Percentiles rank a stretch among this genome's conserved stretches.
Evolutionary conservation across 176 grass and related monocot genomes (phyloP).

Genomic region (Panicum miliaceum): DNA sequence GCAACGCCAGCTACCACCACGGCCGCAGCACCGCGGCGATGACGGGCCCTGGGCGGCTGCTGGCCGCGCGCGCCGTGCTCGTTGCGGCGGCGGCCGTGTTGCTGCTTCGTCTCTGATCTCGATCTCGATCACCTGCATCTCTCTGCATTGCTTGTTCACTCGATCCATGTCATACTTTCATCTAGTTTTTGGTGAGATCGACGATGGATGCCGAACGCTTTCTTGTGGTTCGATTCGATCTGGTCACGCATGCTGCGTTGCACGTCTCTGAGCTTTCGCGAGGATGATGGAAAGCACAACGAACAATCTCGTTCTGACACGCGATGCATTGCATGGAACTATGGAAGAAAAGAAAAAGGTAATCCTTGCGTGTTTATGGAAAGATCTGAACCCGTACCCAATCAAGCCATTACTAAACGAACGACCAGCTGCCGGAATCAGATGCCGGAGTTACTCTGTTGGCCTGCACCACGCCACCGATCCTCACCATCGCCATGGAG

Average conservation of each 20-base stretch:
- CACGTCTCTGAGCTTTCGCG: too few relatives aligned
- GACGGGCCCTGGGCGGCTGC: not conserved
- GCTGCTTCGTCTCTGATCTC: not conserved
- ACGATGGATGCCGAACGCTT: too few relatives aligned
- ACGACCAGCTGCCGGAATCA: not conserved
- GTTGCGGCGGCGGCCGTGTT: not conserved
- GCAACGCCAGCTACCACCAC: not conserved
- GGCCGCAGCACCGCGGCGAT: not conserved
- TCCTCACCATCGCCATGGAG: not conserved
- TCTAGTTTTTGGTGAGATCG: too few relatives aligned
- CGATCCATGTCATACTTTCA: not conserved
- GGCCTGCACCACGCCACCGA: not conserved
- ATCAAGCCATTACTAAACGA: not conserved
- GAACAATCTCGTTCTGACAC: not conserved
- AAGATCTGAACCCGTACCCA: not conserved
- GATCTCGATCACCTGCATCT: not conserved
- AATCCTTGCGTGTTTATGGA: not conserved
- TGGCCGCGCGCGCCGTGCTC: not conserved
- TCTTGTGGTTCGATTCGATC: too few relatives aligned
- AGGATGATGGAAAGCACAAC: too few relatives aligned
- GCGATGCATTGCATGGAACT: too few relatives aligned
- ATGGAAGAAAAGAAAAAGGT: too few relatives aligned
- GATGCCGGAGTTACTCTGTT: not conserved
- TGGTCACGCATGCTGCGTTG: too few relatives aligned
- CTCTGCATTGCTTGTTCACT: too few relatives aligned